Base-by-base conservation (phyloP, 2,329 filamentous ascomycete species). In the Ampelomyces quisqualis region DNA sequence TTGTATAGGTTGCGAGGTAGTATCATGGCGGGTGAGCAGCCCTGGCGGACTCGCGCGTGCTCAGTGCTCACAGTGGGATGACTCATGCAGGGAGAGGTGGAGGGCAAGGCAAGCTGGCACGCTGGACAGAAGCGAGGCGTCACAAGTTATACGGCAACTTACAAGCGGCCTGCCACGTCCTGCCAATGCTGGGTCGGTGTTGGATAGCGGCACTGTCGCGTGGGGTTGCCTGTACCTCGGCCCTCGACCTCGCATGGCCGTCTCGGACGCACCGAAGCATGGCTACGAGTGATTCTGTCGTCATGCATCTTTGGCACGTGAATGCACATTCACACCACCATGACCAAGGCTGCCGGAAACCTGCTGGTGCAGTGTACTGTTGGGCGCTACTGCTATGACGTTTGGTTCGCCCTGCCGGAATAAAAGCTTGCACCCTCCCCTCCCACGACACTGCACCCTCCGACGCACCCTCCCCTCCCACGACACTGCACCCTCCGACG, bases 1-100 rank as follows among this genome's bases (percentile, higher is more conserved):
- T 72, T 67, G 65, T 77, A 78, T 18, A 79, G 57, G 23, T 47
- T 40, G 44, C 70, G 60, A 31, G 62, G 53, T 27, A 65, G 44
- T 47, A 69, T 59, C 65, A 67, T 68, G 22, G 53, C 47, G 58
- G 47, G 34, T 47, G 50, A 50, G 47, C 40, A 48, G 51, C 47
- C 47, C 54, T 48, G 42, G 55, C 56, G 65, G 61, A 59, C 61
- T 63, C 64, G 54, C 50, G 56, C 53, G 57, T 60, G 57, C 59
- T 60, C 62, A 61, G 44, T 49, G 43, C n/a, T n/a, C n/a, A n/a
- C n/a, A n/a, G n/a, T n/a, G n/a, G n/a, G n/a, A n/a, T n/a, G n/a
- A n/a, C n/a, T n/a, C n/a, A n/a, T 33, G 41, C 36, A 44, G 48
- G 40, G 51, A 51, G 55, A 46, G 49, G n/a, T 49, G 47, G 51